Base-by-base conservation (phyloP, 495 filamentous ascomycete species). In the Neurospora sp. region DNA sequence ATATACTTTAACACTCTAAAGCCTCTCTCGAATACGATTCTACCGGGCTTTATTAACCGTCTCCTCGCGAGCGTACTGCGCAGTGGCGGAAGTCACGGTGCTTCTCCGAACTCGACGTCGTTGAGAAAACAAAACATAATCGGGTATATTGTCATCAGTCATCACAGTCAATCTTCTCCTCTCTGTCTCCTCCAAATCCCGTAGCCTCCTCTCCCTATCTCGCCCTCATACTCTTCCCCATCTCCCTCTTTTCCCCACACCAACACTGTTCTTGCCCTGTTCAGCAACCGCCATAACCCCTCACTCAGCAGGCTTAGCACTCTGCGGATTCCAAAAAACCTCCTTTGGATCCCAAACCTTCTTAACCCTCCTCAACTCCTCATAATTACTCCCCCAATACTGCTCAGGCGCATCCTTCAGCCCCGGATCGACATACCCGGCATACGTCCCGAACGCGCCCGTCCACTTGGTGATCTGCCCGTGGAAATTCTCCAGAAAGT, bases 401-500 rank as follows among this genome's bases (percentile, higher is more conserved):
- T 86, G 76, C 71, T 78, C 72, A 71, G 87, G 86, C 0, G 87
- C 85, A 35, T 84, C 77, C 38, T 77, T 77, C 72, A 92, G 75
- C 5, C 78, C 81, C 1, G 90, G 88, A 79, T 94, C 92, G 6
- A 93, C 87, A 76, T 93, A 93, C 23, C 92, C 92, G 1, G 91
- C 85, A 80, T 94, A 94, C 0, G 88, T 89, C 2, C 80, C 82
- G 70, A 86, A 84, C 0, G 79, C 76, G 5, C 81, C 78, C 0
- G 78, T 27, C 1, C 78, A 77, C 23, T 87, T 72, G 7, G 72
- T 71, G 7, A 86, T 76, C 46, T 78, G 79, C 4, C 82, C 73
- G 71, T 89, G 85, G 27, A 91, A 77, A 0, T 83, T 83, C 27
- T 79, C 77, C 71, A 92, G 78, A 71, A 90, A 89, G 8, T 79